Evolutionary conservation across 2,329 filamentous ascomycete genomes (phyloP), one percentile per base, ranked within the genome.

Genomic region (Fusarium liriodendri): DNA sequence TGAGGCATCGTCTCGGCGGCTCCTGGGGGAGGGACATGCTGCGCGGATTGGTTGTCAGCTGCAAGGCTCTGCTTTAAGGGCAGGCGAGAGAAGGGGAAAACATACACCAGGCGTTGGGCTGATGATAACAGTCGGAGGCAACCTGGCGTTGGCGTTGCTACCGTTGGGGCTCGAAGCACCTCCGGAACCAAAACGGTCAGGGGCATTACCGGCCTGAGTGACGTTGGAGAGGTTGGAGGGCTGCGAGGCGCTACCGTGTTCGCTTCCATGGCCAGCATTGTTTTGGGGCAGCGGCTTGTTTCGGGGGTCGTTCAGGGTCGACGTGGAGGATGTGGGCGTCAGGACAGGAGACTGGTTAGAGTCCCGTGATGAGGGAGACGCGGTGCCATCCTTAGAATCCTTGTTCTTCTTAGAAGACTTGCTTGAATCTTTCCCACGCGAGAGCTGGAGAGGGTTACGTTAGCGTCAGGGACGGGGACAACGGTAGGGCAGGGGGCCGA

Each of bases 1-100:
- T 97, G 95, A 62, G 97, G 97, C 96, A 99, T 98, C 7, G 96
- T 98, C 86, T 99, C 97, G 74, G 95, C 93, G 67, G 95, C 93
- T 76, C 97, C 97, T 57, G 97, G 97, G 71, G 95, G 95, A 60
- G 97, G 95, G 52, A 97, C 87, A 85, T 99, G 97, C 95, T 84
- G 29, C 32, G 33, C 13, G 47, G 57, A 38, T 42, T 37, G 35
- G 55, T 37, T 29, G 62, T 78, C 55, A 78, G 74, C 54, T n/a
- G 16, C 33, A 52, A 29, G 5, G 10, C 25, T 42, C 37, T 33
- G 20, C n/a, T 20, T 27, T n/a, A 9, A 16, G 61, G 58, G 62
- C 20, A 67, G 72, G 66, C 42, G 59, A 64, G 70, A 69, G 66
- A 50, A 47, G 66, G 33, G 62, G 69, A 62, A 9, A 22, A 86